Percentiles rank a stretch among this genome's conserved stretches.
These are phyloP conservation scores for Dipteronia dyeriana DNA, from an alignment of 345 rosid species.

Conservation along the genomic window DNA sequence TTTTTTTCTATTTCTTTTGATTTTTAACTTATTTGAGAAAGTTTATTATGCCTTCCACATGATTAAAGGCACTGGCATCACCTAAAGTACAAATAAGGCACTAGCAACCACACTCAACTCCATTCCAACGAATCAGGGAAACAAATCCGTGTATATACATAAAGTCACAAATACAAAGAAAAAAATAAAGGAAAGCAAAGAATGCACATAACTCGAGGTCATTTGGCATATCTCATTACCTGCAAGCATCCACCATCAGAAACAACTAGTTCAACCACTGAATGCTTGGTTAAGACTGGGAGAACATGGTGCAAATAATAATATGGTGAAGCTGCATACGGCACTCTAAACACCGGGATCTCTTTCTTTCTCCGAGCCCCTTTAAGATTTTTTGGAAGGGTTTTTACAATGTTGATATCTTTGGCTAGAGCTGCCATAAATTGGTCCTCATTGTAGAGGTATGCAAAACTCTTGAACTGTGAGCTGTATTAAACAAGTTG, in stretches of 20 bases:
- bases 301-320: conserved; percentile 86
- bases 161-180: neutral
- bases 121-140: neutral
- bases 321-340: conserved; percentile 77
- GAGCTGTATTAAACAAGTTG: conserved; percentile 56
- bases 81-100: neutral
- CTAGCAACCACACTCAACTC: neutral
- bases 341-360: conserved; percentile 84
- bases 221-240: conserved; percentile 37
- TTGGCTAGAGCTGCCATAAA: conserved; percentile 74
- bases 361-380: conserved; percentile 80
- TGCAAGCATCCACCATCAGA: conserved; percentile 93
- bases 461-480: conserved; percentile 95
- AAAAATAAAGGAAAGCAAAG: neutral
- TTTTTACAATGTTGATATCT: conserved; percentile 77
- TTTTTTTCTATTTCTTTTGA: too few species aligned
- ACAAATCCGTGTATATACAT: neutral
- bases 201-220: conserved; percentile 12
- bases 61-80: neutral
- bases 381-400: conserved; percentile 93
- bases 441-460: conserved; percentile 85
- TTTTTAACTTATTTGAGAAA: neutral
- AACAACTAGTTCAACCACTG: conserved; percentile 87
- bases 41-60: neutral
- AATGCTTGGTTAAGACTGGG: conserved; percentile 80